These are phyloP conservation scores for Crithidia bombi DNA, from an alignment of 208 protist genomes.

Conservation along the genomic window DNA sequence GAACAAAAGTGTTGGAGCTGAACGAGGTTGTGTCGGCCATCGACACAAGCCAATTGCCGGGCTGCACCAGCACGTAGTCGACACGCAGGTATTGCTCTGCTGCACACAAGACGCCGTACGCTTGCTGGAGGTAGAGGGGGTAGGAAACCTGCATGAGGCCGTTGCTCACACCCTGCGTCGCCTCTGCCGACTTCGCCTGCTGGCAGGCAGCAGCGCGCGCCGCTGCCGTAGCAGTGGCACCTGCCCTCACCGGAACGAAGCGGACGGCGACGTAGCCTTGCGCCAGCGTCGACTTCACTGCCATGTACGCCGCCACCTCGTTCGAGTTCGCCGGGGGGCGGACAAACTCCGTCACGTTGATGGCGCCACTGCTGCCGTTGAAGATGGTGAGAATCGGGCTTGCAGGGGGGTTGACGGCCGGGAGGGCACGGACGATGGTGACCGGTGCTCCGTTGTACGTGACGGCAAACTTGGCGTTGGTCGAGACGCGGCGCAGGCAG, in stretches of 20 bases:
- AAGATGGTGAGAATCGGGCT: slow-evolving; percentile 40
- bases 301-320: slow-evolving; percentile 30
- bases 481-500: slow-evolving; percentile 43
- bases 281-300: slow-evolving; percentile 19
- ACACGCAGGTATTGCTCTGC: slow-evolving; percentile 53
- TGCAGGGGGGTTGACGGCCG: neutral
- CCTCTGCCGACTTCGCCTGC: slow-evolving; percentile 25
- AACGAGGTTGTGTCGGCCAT: slow-evolving; percentile 38
- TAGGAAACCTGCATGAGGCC: slow-evolving; percentile 43
- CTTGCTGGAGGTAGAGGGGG: slow-evolving; percentile 39
- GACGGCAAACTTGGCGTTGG: slow-evolving; percentile 17
- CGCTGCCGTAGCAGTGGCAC: slow-evolving; percentile 29
- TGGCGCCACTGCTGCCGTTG: slow-evolving; percentile 50
- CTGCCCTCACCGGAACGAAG: slow-evolving; percentile 27
- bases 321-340: slow-evolving; percentile 2
- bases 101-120: slow-evolving; percentile 57
- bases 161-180: slow-evolving; percentile 27
- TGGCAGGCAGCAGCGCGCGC: slow-evolving; percentile 28
- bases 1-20: slow-evolving; percentile 34
- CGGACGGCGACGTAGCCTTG: slow-evolving; percentile 32
- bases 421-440: slow-evolving; percentile 6
- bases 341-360: slow-evolving; percentile 43
- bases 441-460: slow-evolving; percentile 18
- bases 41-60: slow-evolving; percentile 39
- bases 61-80: slow-evolving; percentile 58